Evolutionary conservation across 257 asterid genomes (phyloP).

Genomic region (Cruciata laevipes): DNA sequence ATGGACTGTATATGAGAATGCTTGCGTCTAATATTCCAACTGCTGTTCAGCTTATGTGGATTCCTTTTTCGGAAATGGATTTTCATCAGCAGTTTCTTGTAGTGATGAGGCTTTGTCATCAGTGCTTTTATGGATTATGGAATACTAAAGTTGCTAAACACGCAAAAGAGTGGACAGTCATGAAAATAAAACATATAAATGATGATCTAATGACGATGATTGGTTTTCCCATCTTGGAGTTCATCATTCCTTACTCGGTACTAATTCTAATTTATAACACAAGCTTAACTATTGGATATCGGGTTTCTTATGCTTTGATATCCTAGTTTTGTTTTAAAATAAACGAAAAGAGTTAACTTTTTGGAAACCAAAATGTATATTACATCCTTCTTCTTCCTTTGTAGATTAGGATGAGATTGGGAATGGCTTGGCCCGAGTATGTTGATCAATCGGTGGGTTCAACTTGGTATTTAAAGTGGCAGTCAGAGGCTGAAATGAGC

Average conservation of each 20-base stretch:
- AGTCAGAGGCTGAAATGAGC: slow-evolving; percentile 66
- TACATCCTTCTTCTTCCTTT: slow-evolving; percentile 15
- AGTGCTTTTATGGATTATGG: slow-evolving; percentile 61
- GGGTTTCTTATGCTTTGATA: slow-evolving; percentile 11
- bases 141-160: slow-evolving; percentile 33
- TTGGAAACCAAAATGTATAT: slow-evolving; percentile 12
- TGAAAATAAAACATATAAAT: slow-evolving; percentile 39
- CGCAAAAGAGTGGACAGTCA: slow-evolving; percentile 44
- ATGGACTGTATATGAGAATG: slow-evolving; percentile 85
- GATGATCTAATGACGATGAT: slow-evolving; percentile 83
- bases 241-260: slow-evolving; percentile 80
- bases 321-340: not conserved
- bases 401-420: slow-evolving; percentile 68
- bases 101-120: slow-evolving; percentile 41
- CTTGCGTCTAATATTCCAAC: slow-evolving; percentile 74
- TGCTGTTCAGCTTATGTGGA: slow-evolving; percentile 90
- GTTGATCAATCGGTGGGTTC: slow-evolving; percentile 57
- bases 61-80: slow-evolving; percentile 78
- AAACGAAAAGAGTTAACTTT: not conserved
- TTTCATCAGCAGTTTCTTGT: slow-evolving; percentile 60
- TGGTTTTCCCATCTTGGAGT: slow-evolving; percentile 75
- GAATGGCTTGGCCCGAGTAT: slow-evolving; percentile 98
- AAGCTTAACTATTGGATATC: slow-evolving; percentile 10
- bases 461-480: slow-evolving; percentile 89
- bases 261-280: slow-evolving; percentile 11